Conservation (phyloP, 805 yeast genomes). For the Suhomyces pyralidae region DNA sequence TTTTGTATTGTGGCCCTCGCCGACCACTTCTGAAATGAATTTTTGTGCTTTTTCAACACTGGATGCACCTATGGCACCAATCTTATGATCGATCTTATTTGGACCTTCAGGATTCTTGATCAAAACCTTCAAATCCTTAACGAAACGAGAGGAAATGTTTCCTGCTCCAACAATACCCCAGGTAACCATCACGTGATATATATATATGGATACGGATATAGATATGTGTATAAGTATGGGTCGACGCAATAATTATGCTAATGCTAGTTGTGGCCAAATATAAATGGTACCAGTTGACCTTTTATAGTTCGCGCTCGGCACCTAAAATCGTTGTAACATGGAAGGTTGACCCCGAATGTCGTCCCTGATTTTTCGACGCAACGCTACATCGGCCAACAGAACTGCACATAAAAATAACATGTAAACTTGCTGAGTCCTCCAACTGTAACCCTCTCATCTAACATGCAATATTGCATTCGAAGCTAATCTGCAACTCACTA, state of each 20-base stretch:
- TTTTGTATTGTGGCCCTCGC: slow-evolving; percentile 15
- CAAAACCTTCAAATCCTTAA: slow-evolving; percentile 30
- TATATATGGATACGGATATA: neutral
- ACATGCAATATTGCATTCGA: neutral
- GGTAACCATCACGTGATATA: slow-evolving; percentile 8
- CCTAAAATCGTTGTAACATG: neutral
- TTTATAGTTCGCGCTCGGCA: neutral
- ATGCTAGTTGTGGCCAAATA: neutral
- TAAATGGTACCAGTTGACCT: neutral
- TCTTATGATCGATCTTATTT: slow-evolving; percentile 26
- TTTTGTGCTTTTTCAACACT: slow-evolving; percentile 30
- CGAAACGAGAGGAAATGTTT: slow-evolving; percentile 45
- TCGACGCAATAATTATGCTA: neutral
- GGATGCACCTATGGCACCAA: slow-evolving; percentile 41
- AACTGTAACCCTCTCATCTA: neutral
- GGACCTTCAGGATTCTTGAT: slow-evolving; percentile 20
- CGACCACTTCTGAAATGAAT: slow-evolving; percentile 25
- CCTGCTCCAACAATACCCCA: slow-evolving; percentile 56
- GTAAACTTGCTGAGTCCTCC: neutral
- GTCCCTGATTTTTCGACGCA: neutral
- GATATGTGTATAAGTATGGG: neutral
- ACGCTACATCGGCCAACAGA: neutral
- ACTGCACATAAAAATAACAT: neutral
- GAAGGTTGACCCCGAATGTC: neutral
- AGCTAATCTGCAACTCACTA: neutral